A percentile compares a stretch with the other conserved stretches of the same genome.
phyloP scores from a whole-genome alignment of 768 basidiomycete species.

The Coprinopsis cinerea region DNA sequence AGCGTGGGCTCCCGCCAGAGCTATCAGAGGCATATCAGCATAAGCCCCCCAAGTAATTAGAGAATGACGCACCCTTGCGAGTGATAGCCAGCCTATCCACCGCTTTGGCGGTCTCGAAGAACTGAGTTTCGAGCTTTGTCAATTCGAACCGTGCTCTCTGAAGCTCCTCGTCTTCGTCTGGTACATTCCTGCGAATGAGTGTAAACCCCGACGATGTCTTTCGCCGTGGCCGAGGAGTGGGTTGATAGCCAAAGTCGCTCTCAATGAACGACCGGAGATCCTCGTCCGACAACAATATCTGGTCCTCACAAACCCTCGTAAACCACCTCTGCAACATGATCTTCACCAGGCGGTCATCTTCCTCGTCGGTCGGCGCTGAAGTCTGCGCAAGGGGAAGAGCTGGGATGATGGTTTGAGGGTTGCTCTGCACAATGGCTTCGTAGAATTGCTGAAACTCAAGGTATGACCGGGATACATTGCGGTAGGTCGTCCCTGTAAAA shows the following conservation, averaged over 20 bases:
- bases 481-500: constrained; percentile 83
- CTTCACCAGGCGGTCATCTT: constrained; percentile 93
- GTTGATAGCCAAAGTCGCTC: constrained; percentile 95
- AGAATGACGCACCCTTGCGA: constrained; percentile 57
- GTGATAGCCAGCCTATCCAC: constrained; percentile 80
- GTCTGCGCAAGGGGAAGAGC: constrained; percentile 95
- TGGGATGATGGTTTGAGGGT: constrained; percentile 94
- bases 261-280: constrained; percentile 94
- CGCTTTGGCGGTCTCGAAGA: constrained; percentile 88
- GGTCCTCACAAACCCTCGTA: constrained; percentile 87
- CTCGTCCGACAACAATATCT: constrained; percentile 82
- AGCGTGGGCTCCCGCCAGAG: constrained; percentile 68
- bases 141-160: constrained; percentile 87
- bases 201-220: constrained; percentile 72
- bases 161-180: constrained; percentile 93
- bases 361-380: constrained; percentile 95
- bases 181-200: constrained; percentile 71
- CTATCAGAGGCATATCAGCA: constrained; percentile 30
- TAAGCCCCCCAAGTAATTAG: background rate
- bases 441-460: constrained; percentile 93
- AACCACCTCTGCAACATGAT: constrained; percentile 96
- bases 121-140: constrained; percentile 86
- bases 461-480: constrained; percentile 93
- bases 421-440: constrained; percentile 81
- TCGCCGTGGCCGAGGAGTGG: constrained; percentile 66